A percentile compares a stretch with the other conserved stretches of the same genome.
These are phyloP conservation scores for Fusarium miscanthi DNA, from an alignment of 2,329 filamentous ascomycete species.

Conservation along the genomic window DNA sequence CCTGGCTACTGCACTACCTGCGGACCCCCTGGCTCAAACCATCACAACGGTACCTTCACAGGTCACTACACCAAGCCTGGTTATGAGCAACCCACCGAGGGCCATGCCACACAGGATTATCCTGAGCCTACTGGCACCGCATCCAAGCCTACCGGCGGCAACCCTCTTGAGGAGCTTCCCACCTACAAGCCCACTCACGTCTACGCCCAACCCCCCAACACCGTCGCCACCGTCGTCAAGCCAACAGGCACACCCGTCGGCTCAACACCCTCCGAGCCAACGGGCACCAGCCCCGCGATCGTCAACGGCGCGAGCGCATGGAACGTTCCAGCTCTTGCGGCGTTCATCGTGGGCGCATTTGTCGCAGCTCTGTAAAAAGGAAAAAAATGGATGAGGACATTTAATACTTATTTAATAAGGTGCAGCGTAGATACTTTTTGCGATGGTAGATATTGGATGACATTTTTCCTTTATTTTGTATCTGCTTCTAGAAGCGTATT, in stretches of 20 bases:
- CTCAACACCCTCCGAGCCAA: conserved; percentile 10
- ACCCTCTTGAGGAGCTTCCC: conserved; percentile 19
- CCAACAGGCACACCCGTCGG: conserved; percentile 9
- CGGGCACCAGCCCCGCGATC: conserved; percentile 8
- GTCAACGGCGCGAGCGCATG: conserved; percentile 27
- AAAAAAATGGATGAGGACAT: conserved; percentile 4
- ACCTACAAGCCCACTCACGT: conserved; percentile 14
- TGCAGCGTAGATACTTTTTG: conserved; percentile 8
- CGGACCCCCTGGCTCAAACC: conserved; percentile 18
- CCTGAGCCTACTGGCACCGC: background rate
- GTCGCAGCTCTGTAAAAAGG: conserved; percentile 24
- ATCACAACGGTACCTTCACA: conserved; percentile 6
- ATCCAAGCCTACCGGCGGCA: background rate
- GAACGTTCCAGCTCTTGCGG: conserved; percentile 24
- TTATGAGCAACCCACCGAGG: conserved; percentile 11
- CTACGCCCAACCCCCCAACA: conserved; percentile 1
- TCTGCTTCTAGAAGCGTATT: background rate
- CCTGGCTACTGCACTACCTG: conserved; percentile 43
- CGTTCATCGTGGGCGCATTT: conserved; percentile 17
- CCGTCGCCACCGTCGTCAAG: conserved; percentile 32
- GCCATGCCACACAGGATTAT: background rate
- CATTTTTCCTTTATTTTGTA: conserved; percentile 2
- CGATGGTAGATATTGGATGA: conserved; percentile 24
- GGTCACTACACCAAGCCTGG: background rate
- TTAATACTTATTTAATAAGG: conserved; percentile 26